Evolutionary conservation across 2,329 filamentous ascomycete species (phyloP).

Genomic region (Penicillium sp.): DNA sequence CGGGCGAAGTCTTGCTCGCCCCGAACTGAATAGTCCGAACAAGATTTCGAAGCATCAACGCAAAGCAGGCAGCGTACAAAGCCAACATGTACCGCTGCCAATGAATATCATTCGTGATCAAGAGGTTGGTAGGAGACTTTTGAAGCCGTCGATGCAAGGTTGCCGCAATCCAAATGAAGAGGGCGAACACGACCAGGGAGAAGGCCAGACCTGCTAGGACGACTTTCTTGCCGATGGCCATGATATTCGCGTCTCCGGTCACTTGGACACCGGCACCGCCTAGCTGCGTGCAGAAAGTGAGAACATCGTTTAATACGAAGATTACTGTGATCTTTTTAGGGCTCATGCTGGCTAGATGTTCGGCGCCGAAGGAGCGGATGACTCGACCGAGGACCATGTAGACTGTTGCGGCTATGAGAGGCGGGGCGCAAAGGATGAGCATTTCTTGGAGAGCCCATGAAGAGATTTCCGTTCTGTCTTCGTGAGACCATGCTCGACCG

Average conservation of each 20-base stretch:
- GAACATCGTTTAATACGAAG: slow-evolving; percentile 38
- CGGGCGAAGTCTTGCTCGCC: slow-evolving; percentile 4
- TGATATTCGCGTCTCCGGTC: slow-evolving; percentile 16
- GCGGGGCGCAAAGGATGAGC: slow-evolving; percentile 41
- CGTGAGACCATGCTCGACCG: slow-evolving; percentile 36
- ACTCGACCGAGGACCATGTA: slow-evolving; percentile 45
- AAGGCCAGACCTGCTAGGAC: slow-evolving; percentile 32
- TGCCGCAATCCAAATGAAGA: slow-evolving; percentile 27
- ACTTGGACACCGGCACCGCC: slow-evolving; percentile 32
- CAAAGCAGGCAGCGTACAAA: slow-evolving; percentile 25
- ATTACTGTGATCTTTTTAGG: slow-evolving; percentile 38
- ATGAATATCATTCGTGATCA: slow-evolving; percentile 11
- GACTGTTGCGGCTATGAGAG: slow-evolving; percentile 38
- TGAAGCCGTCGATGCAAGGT: slow-evolving; percentile 25
- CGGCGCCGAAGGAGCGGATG: slow-evolving; percentile 36
- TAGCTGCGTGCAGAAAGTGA: slow-evolving; percentile 36
- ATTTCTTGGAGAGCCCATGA: slow-evolving; percentile 41
- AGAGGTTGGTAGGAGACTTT: slow-evolving; percentile 15
- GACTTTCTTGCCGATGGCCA: slow-evolving; percentile 23
- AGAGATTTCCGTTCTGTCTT: slow-evolving; percentile 21
- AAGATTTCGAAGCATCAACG: slow-evolving; percentile 30
- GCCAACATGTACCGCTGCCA: slow-evolving; percentile 31
- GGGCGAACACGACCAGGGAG: slow-evolving; percentile 27
- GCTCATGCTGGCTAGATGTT: slow-evolving; percentile 36
- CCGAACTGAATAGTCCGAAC: slow-evolving; percentile 32